phyloP scores from a whole-genome alignment of 2,329 filamentous ascomycete species.

The Fusarium torulosum region DNA sequence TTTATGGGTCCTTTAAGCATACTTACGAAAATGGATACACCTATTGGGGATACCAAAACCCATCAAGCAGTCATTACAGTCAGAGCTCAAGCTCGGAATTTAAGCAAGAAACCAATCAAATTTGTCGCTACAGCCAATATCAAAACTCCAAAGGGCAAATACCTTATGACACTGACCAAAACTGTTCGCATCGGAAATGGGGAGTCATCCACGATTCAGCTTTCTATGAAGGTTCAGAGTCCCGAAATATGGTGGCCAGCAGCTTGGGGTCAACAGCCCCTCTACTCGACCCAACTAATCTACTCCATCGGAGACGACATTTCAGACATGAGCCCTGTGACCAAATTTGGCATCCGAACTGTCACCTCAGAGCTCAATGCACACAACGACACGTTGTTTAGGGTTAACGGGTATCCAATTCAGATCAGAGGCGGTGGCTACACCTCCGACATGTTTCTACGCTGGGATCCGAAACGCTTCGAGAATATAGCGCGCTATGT shows the following conservation, averaged over 20 bases:
- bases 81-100: neutral
- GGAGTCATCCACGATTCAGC: neutral
- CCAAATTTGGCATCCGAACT: neutral
- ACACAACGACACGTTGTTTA: neutral
- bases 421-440: slow-evolving; percentile 1
- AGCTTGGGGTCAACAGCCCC: neutral
- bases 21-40: neutral
- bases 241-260: slow-evolving; percentile 6
- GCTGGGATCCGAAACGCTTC: neutral
- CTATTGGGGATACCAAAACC: neutral
- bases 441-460: slow-evolving; percentile 1
- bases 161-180: neutral
- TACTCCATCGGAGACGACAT: neutral
- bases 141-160: neutral
- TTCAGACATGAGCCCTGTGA: neutral
- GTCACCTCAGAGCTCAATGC: neutral
- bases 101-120: neutral
- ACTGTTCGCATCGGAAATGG: neutral
- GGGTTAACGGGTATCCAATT: neutral
- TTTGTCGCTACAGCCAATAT: neutral
- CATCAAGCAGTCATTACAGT: neutral
- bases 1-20: slow-evolving; percentile 1
- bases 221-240: neutral
- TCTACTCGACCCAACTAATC: neutral
- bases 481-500: neutral